These are phyloP conservation scores for Akanthomyces muscarius DNA, from an alignment of 2,329 filamentous ascomycete genomes.

Conservation along the genomic window DNA sequence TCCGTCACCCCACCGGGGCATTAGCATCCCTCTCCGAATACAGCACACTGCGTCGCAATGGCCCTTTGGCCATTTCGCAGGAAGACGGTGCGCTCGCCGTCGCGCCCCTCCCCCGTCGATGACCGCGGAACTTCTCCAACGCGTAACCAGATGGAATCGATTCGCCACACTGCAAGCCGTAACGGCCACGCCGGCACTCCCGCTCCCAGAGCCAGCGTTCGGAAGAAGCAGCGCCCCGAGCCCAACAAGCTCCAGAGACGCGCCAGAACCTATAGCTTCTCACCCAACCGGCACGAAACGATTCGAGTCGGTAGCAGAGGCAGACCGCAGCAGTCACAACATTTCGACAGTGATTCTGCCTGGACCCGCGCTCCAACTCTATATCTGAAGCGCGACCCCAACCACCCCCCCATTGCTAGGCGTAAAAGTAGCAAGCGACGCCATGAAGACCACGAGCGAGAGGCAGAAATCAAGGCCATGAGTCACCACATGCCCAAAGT, in stretches of 20 bases:
- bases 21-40: not conserved
- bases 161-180: not conserved
- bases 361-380: constrained; percentile 45
- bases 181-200: constrained; percentile 34
- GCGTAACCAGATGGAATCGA: not conserved
- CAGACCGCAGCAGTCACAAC: constrained; percentile 15
- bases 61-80: constrained; percentile 35
- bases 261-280: constrained; percentile 57
- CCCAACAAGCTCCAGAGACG: constrained; percentile 46
- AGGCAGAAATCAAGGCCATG: constrained; percentile 87
- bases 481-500: constrained; percentile 62
- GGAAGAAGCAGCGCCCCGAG: constrained; percentile 43
- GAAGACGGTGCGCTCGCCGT: constrained; percentile 63
- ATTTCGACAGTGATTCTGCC: constrained; percentile 18
- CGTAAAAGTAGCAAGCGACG: constrained; percentile 75
- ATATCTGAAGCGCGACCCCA: constrained; percentile 58
- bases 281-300: constrained; percentile 54
- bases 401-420: constrained; percentile 47
- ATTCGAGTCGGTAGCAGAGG: constrained; percentile 39
- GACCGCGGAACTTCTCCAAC: constrained; percentile 37
- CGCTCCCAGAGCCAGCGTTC: constrained; percentile 24
- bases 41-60: constrained; percentile 14
- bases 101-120: constrained; percentile 49
- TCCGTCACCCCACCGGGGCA: not conserved
- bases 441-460: constrained; percentile 70